phyloP scores from a whole-genome alignment of 148 eudicot species.

The Selenicereus undatus region DNA sequence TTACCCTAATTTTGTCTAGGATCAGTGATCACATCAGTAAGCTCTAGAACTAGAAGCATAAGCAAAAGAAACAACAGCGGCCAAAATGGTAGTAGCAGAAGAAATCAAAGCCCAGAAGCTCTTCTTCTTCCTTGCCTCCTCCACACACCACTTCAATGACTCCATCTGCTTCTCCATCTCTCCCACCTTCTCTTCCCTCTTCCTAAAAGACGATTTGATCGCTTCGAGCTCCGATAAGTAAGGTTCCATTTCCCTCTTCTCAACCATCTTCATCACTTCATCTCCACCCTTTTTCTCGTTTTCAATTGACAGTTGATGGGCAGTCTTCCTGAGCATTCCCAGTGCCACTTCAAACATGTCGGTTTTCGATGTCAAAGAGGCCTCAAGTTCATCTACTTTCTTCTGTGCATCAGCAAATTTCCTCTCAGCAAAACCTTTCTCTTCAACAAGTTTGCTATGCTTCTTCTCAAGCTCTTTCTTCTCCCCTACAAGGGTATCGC shows the following conservation, averaged over 20 bases:
- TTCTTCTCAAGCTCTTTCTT: constrained; percentile 49
- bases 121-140: constrained; percentile 59
- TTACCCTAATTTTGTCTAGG: neutral
- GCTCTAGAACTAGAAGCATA: constrained; percentile 42
- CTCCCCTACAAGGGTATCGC: constrained; percentile 28
- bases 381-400: constrained; percentile 32
- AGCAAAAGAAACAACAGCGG: constrained; percentile 69
- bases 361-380: constrained; percentile 30
- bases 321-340: constrained; percentile 40
- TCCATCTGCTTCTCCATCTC: constrained; percentile 55
- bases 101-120: constrained; percentile 69
- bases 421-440: constrained; percentile 38
- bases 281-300: constrained; percentile 15
- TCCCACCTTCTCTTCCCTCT: constrained; percentile 42
- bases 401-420: constrained; percentile 24
- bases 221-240: constrained; percentile 45
- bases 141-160: constrained; percentile 38
- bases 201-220: constrained; percentile 48
- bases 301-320: constrained; percentile 23
- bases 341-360: constrained; percentile 34
- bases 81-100: constrained; percentile 71
- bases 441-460: constrained; percentile 27
- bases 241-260: constrained; percentile 27
- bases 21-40: constrained; percentile 22
- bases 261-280: constrained; percentile 7